A percentile compares a stretch with the other conserved stretches of the same genome.
Evolutionary conservation across 1,139 yeast species (phyloP).

Genomic region (Debaryomycetaceae sp.): DNA sequence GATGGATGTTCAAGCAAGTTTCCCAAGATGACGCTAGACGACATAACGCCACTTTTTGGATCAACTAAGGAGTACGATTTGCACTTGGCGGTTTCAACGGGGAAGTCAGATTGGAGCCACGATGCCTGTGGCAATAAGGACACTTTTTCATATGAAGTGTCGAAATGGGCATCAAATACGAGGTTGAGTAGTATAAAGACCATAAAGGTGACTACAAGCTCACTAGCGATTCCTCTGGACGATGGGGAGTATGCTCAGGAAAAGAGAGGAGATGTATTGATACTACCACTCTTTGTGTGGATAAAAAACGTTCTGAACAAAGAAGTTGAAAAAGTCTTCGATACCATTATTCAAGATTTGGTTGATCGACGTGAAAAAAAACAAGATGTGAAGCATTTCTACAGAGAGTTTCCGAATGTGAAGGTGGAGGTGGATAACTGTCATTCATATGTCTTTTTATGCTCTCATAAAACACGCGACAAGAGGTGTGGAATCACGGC

Average conservation of each 20-base stretch:
- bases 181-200: conserved; percentile 41
- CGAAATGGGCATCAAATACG: conserved; percentile 30
- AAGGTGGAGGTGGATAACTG: conserved; percentile 30
- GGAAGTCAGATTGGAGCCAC: conserved; percentile 79
- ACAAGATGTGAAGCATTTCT: conserved; percentile 2
- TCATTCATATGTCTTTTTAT: conserved; percentile 63
- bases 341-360: conserved; percentile 42
- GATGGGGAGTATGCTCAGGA: conserved; percentile 41
- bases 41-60: conserved; percentile 52
- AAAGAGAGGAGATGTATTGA: conserved; percentile 52
- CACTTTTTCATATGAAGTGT: neutral
- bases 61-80: conserved; percentile 65
- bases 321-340: conserved; percentile 45
- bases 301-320: conserved; percentile 47
- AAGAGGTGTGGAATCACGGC: conserved; percentile 93
- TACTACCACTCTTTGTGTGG: conserved; percentile 81
- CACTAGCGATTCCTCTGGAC: conserved; percentile 40
- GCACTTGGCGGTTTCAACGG: conserved; percentile 79
- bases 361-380: conserved; percentile 19
- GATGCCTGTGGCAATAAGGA: conserved; percentile 58
- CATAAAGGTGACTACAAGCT: conserved; percentile 51
- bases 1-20: conserved; percentile 47
- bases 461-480: conserved; percentile 90
- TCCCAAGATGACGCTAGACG: conserved; percentile 56
- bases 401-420: conserved; percentile 13